These are phyloP conservation scores for Danielia reshetovae DNA, from an alignment of 805 yeast genomes.

Conservation along the genomic window DNA sequence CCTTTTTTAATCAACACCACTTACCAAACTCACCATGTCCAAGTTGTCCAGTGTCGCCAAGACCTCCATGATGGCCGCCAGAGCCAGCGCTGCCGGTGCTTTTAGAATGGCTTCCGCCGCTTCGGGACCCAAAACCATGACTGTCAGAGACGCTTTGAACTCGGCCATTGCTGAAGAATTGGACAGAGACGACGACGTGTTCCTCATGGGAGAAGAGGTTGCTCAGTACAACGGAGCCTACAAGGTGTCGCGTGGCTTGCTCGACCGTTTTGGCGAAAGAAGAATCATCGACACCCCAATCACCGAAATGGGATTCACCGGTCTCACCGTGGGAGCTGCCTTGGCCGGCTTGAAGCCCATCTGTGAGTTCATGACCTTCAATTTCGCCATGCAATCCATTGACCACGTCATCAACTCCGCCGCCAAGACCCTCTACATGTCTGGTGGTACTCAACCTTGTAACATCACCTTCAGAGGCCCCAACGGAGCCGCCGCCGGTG, in stretches of 20 bases:
- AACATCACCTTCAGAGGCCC: conserved; percentile 99
- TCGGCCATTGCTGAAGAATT: conserved; percentile 94
- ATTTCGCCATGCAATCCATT: conserved; percentile 99
- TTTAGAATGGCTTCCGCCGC: conserved; percentile 44
- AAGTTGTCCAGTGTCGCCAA: conserved; percentile 37
- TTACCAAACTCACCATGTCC: too few species aligned
- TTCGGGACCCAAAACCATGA: conserved; percentile 58
- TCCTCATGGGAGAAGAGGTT: conserved; percentile 98
- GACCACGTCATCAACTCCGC: conserved; percentile 98
- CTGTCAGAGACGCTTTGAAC: conserved; percentile 97
- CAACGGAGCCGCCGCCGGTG: conserved; percentile 99
- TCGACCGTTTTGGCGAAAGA: conserved; percentile 92
- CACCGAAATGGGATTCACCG: conserved; percentile 98
- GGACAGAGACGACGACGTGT: conserved; percentile 91
- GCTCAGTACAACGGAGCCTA: conserved; percentile 99
- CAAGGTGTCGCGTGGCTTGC: conserved; percentile 90
- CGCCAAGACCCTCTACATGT: conserved; percentile 98
- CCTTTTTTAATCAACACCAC: neutral
- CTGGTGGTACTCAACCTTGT: conserved; percentile 98
- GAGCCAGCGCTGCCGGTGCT: conserved; percentile 19
- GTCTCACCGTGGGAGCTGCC: conserved; percentile 94
- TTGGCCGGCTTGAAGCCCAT: conserved; percentile 94
- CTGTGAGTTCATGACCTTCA: conserved; percentile 98
- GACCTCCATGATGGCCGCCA: conserved; percentile 40
- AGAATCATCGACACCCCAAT: conserved; percentile 96